Percentiles rank a stretch among this genome's conserved stretches.
These are phyloP conservation scores for Lasiosphaeriaceae sp. DNA, from an alignment of 495 filamentous ascomycete genomes.

Conservation along the genomic window DNA sequence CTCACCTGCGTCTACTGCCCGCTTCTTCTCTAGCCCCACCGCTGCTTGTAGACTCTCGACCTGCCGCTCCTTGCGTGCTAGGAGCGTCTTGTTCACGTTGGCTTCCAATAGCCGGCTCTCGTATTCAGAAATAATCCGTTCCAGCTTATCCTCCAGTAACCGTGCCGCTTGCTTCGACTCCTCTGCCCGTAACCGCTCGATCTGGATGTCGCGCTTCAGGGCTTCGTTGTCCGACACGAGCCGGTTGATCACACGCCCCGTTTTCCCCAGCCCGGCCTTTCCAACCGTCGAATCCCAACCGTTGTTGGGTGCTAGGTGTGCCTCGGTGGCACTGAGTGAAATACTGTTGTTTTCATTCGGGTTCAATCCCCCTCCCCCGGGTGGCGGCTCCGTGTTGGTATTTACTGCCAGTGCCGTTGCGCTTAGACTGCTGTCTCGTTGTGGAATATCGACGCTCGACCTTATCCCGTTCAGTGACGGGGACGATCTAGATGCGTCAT, in stretches of 20 bases:
- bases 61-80: slow-evolving; percentile 75
- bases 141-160: slow-evolving; percentile 68
- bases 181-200: slow-evolving; percentile 67
- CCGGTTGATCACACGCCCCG: slow-evolving; percentile 86
- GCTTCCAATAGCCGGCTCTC: slow-evolving; percentile 67
- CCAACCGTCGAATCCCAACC: slow-evolving; percentile 73
- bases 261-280: slow-evolving; percentile 79
- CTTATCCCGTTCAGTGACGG: neutral
- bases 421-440: slow-evolving; percentile 26
- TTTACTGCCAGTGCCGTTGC: slow-evolving; percentile 9
- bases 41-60: slow-evolving; percentile 68
- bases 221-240: slow-evolving; percentile 86
- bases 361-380: slow-evolving; percentile 29
- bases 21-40: slow-evolving; percentile 61
- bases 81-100: slow-evolving; percentile 62
- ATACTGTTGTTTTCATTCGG: slow-evolving; percentile 3
- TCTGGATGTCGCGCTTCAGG: slow-evolving; percentile 71
- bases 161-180: slow-evolving; percentile 70
- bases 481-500: slow-evolving; percentile 9
- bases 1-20: slow-evolving; percentile 52
- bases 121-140: slow-evolving; percentile 61
- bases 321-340: slow-evolving; percentile 15
- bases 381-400: slow-evolving; percentile 6
- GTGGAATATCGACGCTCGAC: slow-evolving; percentile 24
- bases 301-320: slow-evolving; percentile 16